Percentiles rank a stretch among this genome's conserved stretches.
These are phyloP conservation scores for Byssothecium circinans DNA, from an alignment of 2,329 filamentous ascomycete genomes.

Conservation along the genomic window DNA sequence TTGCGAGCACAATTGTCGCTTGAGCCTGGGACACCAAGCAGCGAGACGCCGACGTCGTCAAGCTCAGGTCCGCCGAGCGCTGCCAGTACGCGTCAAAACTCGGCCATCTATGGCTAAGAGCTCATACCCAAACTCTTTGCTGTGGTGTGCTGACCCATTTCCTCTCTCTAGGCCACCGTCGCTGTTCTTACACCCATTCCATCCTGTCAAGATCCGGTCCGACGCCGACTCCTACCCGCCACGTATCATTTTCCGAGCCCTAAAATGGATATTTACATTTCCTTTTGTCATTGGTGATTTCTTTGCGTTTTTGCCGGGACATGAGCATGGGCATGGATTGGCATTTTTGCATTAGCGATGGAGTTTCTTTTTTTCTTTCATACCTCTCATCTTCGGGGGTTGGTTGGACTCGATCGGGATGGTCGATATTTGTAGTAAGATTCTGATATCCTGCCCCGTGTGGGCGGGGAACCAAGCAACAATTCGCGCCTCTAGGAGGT, in stretches of 20 bases:
- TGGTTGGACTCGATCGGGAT: background rate
- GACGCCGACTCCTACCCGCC: too few relatives aligned
- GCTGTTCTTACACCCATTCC: too few relatives aligned
- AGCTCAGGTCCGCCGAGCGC: conserved; percentile 26
- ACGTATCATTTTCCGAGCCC: too few relatives aligned
- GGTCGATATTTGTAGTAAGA: conserved; percentile 17
- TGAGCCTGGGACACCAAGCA: conserved; percentile 50
- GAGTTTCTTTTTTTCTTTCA: conserved; percentile 21
- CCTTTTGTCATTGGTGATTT: too few relatives aligned
- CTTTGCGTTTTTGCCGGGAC: too few relatives aligned
- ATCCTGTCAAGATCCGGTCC: too few relatives aligned
- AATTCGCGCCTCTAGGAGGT: conserved; percentile 9
- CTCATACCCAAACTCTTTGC: background rate
- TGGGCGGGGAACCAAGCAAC: conserved; percentile 16
- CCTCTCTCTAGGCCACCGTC: background rate
- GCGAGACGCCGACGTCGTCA: conserved; percentile 26
- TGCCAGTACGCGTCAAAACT: conserved; percentile 33
- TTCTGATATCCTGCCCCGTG: conserved; percentile 3
- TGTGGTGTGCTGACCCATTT: conserved; percentile 9
- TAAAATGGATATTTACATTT: too few relatives aligned
- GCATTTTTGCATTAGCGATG: conserved; percentile 36
- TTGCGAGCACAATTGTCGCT: conserved; percentile 51
- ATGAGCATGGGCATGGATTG: conserved; percentile 1
- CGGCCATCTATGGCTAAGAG: conserved; percentile 31
- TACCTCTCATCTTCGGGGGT: conserved; percentile 3